These are phyloP conservation scores for Carex cristatella DNA, from an alignment of 176 grass and related monocot species.

Conservation along the genomic window DNA sequence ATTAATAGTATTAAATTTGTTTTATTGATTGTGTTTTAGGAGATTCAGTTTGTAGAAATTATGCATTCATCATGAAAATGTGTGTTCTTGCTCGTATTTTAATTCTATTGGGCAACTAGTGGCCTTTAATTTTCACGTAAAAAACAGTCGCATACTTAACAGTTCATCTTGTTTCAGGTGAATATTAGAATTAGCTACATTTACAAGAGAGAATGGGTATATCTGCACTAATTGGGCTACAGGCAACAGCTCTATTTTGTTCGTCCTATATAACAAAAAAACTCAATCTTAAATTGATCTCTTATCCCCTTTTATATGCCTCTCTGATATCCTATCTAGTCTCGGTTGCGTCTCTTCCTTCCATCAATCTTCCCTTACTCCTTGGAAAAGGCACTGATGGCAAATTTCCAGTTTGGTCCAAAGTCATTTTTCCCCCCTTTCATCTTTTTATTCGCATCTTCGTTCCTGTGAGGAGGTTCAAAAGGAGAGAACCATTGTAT, in stretches of 20 bases:
- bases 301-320: slow-evolving; percentile 52
- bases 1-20: neutral
- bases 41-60: neutral
- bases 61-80: neutral
- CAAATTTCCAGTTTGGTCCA: slow-evolving; percentile 79
- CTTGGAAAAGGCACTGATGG: slow-evolving; percentile 65
- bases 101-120: neutral
- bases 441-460: slow-evolving; percentile 63
- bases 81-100: neutral
- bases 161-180: slow-evolving; percentile 14
- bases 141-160: neutral
- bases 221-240: slow-evolving; percentile 64
- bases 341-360: slow-evolving; percentile 70
- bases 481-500: slow-evolving; percentile 68
- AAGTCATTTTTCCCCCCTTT: slow-evolving; percentile 67
- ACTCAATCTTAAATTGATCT: slow-evolving; percentile 34
- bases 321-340: slow-evolving; percentile 46
- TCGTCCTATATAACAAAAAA: slow-evolving; percentile 37
- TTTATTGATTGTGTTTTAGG: neutral
- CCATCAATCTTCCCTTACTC: slow-evolving; percentile 64
- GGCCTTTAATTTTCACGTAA: neutral
- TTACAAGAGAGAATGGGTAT: slow-evolving; percentile 59
- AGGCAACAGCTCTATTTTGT: slow-evolving; percentile 41
- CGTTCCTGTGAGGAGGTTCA: slow-evolving; percentile 54
- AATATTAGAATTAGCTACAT: slow-evolving; percentile 12